Evolutionary conservation across 148 eudicot species (phyloP).

Genomic region (Polygonum aviculare): DNA sequence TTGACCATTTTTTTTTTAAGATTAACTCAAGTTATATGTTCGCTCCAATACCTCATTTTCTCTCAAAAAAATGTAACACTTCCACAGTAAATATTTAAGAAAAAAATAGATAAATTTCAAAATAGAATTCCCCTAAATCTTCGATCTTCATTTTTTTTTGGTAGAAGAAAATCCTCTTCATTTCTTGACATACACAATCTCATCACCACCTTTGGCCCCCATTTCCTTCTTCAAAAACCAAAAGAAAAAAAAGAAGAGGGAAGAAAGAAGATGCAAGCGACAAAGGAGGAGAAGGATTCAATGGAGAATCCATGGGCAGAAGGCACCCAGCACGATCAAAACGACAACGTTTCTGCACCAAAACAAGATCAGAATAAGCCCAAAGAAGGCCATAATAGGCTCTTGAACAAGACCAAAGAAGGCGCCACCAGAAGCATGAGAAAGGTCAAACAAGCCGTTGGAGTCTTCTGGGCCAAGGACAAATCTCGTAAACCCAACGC

Average conservation of each 20-base stretch:
- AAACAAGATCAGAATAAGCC: neutral
- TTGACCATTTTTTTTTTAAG: too few relatives aligned
- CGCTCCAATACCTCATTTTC: too few relatives aligned
- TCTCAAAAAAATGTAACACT: neutral
- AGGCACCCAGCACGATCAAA: neutral
- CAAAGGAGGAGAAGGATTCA: neutral
- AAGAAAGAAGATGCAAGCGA: neutral
- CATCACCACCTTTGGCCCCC: neutral
- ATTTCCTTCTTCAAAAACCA: neutral
- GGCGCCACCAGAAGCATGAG: neutral
- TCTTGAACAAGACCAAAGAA: neutral
- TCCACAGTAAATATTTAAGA: neutral
- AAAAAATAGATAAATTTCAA: neutral
- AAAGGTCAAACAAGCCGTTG: neutral
- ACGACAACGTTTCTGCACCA: neutral
- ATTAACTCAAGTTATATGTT: too few relatives aligned
- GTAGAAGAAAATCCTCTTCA: too few relatives aligned
- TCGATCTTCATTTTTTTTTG: too few relatives aligned
- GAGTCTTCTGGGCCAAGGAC: conserved; percentile 9
- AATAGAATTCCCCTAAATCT: neutral
- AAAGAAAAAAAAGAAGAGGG: too few relatives aligned
- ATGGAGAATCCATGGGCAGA: neutral
- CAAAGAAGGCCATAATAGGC: neutral
- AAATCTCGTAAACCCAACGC: neutral
- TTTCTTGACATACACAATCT: neutral